phyloP scores from a whole-genome alignment of 164 flowering plant genomes.

The Aristolochia fimbriata region DNA sequence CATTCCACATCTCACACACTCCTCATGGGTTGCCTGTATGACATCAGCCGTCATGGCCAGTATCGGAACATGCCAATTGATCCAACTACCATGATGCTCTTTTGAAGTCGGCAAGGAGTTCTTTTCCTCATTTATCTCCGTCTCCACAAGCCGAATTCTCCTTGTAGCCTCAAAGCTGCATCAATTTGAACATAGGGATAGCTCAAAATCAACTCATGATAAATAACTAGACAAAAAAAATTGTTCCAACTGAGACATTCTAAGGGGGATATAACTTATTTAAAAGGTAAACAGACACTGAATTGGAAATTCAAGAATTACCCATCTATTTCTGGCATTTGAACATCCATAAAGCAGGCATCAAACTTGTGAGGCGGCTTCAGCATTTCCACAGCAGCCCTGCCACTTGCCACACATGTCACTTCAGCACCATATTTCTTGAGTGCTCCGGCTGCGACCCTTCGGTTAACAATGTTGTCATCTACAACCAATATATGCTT shows the following conservation, averaged over 20 bases:
- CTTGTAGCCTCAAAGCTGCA: conserved; percentile 82
- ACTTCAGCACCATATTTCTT: conserved; percentile 78
- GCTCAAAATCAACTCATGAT: neutral
- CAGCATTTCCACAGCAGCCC: conserved; percentile 49
- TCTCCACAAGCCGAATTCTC: conserved; percentile 46
- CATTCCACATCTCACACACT: conserved; percentile 74
- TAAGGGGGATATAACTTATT: neutral
- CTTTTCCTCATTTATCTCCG: conserved; percentile 34
- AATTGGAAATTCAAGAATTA: conserved; percentile 10
- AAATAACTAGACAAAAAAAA: neutral
- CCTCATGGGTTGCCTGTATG: conserved; percentile 60
- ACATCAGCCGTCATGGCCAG: conserved; percentile 98
- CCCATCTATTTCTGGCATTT: conserved; percentile 99
- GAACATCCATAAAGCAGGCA: conserved; percentile 98
- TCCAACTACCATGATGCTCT: conserved; percentile 23
- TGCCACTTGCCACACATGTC: conserved; percentile 72
- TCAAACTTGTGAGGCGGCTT: conserved; percentile 74
- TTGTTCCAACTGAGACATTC: neutral
- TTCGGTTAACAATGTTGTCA: conserved; percentile 72
- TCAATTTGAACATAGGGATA: neutral
- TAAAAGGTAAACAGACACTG: neutral
- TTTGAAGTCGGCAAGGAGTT: conserved; percentile 34
- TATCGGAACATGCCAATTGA: conserved; percentile 71
- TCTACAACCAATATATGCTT: conserved; percentile 80
- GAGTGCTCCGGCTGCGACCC: conserved; percentile 87